phyloP scores from a whole-genome alignment of 192 early-diverging fungal species.

The Coemansia sp. region DNA sequence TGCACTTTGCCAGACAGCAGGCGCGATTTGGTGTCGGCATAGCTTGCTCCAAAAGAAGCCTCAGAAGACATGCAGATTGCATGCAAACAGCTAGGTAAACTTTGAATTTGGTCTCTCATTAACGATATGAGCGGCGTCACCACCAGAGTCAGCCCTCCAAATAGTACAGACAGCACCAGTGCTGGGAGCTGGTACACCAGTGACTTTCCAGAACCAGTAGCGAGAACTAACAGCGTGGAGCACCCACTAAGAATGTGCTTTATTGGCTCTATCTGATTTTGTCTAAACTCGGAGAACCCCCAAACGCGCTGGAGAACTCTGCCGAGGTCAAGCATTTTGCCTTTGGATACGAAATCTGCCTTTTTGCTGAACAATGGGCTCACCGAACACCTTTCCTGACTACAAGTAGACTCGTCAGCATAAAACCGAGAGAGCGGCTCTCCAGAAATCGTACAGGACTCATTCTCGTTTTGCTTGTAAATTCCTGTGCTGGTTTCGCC shows the following conservation, averaged over 20 bases:
- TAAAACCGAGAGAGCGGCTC: not conserved
- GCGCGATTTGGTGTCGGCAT: slow-evolving; percentile 23
- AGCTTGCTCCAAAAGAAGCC: slow-evolving; percentile 13
- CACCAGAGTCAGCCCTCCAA: slow-evolving; percentile 62
- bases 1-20: slow-evolving; percentile 58
- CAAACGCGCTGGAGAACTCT: slow-evolving; percentile 52
- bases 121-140: slow-evolving; percentile 79
- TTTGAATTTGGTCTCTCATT: slow-evolving; percentile 81
- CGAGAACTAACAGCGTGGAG: slow-evolving; percentile 58
- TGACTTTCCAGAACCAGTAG: slow-evolving; percentile 74
- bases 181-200: slow-evolving; percentile 77
- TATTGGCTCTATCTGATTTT: slow-evolving; percentile 56
- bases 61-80: slow-evolving; percentile 66
- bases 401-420: not conserved
- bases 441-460: slow-evolving; percentile 1
- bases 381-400: not conserved
- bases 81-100: slow-evolving; percentile 60
- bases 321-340: slow-evolving; percentile 43
- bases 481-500: not conserved
- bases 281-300: slow-evolving; percentile 45
- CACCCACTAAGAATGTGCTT: slow-evolving; percentile 40
- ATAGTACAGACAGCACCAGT: slow-evolving; percentile 55
- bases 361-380: not conserved
- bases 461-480: not conserved
- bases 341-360: not conserved